phyloP scores from a whole-genome alignment of 257 asterid species.

The Gynochthodes officinalis region DNA sequence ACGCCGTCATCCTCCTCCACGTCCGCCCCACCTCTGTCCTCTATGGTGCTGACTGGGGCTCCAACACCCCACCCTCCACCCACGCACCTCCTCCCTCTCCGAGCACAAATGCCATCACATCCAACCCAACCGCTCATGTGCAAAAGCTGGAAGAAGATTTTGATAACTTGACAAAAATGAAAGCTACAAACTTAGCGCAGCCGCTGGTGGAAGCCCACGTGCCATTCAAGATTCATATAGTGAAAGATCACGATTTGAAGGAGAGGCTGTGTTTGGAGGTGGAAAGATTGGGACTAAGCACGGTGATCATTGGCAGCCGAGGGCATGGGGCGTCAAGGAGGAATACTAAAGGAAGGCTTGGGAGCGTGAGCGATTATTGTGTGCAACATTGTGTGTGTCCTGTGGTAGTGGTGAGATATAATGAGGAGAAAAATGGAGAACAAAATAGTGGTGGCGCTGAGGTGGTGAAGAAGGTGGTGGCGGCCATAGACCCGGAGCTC shows the following conservation, averaged over 20 bases:
- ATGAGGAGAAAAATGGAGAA: slow-evolving; percentile 13
- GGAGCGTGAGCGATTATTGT: slow-evolving; percentile 64
- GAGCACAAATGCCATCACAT: neutral
- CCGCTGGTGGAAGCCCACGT: slow-evolving; percentile 41
- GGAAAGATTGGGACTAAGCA: slow-evolving; percentile 49
- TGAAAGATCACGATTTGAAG: slow-evolving; percentile 54
- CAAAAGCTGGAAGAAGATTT: slow-evolving; percentile 29
- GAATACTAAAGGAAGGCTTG: slow-evolving; percentile 39
- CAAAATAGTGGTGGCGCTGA: neutral
- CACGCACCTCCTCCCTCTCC: slow-evolving; percentile 13
- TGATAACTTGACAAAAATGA: slow-evolving; percentile 33
- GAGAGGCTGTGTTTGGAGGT: slow-evolving; percentile 59
- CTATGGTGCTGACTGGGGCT: slow-evolving; percentile 57
- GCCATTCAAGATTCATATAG: slow-evolving; percentile 51
- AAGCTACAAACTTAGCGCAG: slow-evolving; percentile 30
- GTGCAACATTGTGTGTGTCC: slow-evolving; percentile 57
- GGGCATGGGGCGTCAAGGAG: slow-evolving; percentile 39
- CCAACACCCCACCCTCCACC: slow-evolving; percentile 23
- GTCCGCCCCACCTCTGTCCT: slow-evolving; percentile 45
- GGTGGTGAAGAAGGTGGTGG: slow-evolving; percentile 10
- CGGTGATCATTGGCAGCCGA: slow-evolving; percentile 54
- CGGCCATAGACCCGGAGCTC: slow-evolving; percentile 18
- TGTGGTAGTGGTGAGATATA: slow-evolving; percentile 51
- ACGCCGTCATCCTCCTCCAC: slow-evolving; percentile 47
- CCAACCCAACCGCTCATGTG: neutral